A percentile compares a stretch with the other conserved stretches of the same genome.
Conservation (phyloP, 257 asterid genomes). For the Catharanthus roseus region DNA sequence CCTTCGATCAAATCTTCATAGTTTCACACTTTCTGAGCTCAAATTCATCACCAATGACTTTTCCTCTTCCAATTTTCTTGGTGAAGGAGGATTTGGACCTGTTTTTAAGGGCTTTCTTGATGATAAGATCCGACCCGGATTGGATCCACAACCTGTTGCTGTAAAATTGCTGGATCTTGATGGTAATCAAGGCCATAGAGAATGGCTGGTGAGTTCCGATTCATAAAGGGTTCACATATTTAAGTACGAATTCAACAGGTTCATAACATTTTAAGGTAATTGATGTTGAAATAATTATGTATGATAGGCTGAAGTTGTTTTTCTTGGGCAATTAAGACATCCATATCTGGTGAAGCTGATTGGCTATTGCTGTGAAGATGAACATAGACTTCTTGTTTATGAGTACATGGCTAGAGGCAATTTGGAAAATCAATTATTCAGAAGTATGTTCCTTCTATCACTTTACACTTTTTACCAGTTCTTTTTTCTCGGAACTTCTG, state of each 20-base stretch:
- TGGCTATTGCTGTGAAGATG: slow-evolving; percentile 83
- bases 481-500: background rate
- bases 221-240: too few relatives aligned
- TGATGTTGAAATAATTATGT: too few relatives aligned
- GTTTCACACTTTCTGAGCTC: slow-evolving; percentile 54
- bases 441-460: slow-evolving; percentile 33
- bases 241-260: too few relatives aligned
- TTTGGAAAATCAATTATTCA: slow-evolving; percentile 64
- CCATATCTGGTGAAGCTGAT: slow-evolving; percentile 74
- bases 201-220: slow-evolving; percentile 64
- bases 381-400: slow-evolving; percentile 77
- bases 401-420: slow-evolving; percentile 76
- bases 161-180: slow-evolving; percentile 68
- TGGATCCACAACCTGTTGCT: slow-evolving; percentile 77
- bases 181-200: slow-evolving; percentile 71
- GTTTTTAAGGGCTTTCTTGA: slow-evolving; percentile 79
- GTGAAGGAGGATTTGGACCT: slow-evolving; percentile 93
- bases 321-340: slow-evolving; percentile 76
- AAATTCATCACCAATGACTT: slow-evolving; percentile 44
- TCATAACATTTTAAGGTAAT: too few relatives aligned
- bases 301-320: slow-evolving; percentile 63
- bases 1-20: slow-evolving; percentile 58
- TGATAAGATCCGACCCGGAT: slow-evolving; percentile 51
- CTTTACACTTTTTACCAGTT: background rate
- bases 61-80: slow-evolving; percentile 50